phyloP scores from a whole-genome alignment of 495 filamentous ascomycete genomes.

The Penicillium lividum region DNA sequence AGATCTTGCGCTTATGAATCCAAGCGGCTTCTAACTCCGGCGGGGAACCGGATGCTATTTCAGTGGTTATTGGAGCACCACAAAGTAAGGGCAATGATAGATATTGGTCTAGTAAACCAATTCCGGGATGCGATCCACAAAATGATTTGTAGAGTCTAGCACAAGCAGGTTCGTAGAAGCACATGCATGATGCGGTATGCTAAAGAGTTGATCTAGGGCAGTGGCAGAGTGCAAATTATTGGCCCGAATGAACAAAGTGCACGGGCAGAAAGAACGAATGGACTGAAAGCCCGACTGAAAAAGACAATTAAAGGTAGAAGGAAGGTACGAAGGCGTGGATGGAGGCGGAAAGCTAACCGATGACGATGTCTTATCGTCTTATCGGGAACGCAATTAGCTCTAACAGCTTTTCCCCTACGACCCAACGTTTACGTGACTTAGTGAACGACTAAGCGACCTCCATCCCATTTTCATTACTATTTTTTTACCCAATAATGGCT shows the following conservation, averaged over 20 bases:
- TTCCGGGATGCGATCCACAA: conserved; percentile 15
- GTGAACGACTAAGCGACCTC: not conserved
- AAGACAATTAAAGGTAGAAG: no score
- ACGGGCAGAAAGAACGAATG: not conserved
- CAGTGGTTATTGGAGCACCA: not conserved
- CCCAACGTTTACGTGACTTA: no score
- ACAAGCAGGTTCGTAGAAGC: not conserved
- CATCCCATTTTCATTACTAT: not conserved
- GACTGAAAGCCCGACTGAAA: no score
- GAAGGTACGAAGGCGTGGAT: no score
- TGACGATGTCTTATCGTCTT: not conserved
- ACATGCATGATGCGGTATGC: not conserved
- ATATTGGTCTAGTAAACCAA: not conserved
- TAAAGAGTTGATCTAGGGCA: not conserved
- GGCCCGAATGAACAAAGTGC: not conserved
- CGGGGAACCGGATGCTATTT: not conserved
- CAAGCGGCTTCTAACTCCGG: conserved; percentile 20
- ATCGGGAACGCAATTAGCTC: not conserved
- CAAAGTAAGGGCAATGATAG: not conserved
- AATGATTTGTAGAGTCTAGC: conserved; percentile 18
- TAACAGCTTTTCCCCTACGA: not conserved
- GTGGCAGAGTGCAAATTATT: not conserved
- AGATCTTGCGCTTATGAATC: conserved; percentile 1
- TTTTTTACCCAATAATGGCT: no score
- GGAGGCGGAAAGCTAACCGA: no score